phyloP scores from a whole-genome alignment of 805 yeast species.

The Yarrowia bubula region DNA sequence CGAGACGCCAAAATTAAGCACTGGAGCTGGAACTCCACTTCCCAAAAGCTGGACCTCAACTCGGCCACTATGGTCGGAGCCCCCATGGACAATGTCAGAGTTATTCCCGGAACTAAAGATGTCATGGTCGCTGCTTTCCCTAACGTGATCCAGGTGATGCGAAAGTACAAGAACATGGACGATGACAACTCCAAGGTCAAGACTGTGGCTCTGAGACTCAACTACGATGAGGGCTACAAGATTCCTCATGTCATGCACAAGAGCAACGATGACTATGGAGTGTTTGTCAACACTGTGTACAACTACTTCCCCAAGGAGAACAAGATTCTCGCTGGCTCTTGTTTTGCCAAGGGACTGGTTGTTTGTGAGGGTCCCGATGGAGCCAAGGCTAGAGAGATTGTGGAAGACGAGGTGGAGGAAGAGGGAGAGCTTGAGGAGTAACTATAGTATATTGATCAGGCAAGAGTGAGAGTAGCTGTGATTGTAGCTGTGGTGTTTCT shows the following conservation, averaged over 20 bases:
- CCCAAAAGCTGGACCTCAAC: constrained; percentile 14
- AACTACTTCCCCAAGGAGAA: constrained; percentile 14
- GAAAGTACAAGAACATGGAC: background rate
- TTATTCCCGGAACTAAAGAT: constrained; percentile 12
- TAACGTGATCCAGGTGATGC: constrained; percentile 14
- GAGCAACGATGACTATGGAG: constrained; percentile 1
- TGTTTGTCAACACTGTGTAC: constrained; percentile 13
- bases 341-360: background rate
- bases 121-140: constrained; percentile 17
- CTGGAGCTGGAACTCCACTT: constrained; percentile 23
- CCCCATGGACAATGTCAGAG: constrained; percentile 12
- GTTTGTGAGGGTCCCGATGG: constrained; percentile 3
- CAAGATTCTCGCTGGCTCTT: constrained; percentile 13
- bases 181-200: background rate
- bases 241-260: constrained; percentile 13
- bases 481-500: too few species aligned
- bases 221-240: constrained; percentile 5
- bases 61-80: constrained; percentile 17
- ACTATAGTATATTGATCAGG: background rate
- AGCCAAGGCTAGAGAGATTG: background rate
- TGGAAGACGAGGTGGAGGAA: background rate
- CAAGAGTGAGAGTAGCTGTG: background rate
- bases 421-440: background rate
- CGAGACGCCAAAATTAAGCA: constrained; percentile 19
- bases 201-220: constrained; percentile 7